Conservation (phyloP, 768 basidiomycete genomes). For the Stropharia rugosoannulata region DNA sequence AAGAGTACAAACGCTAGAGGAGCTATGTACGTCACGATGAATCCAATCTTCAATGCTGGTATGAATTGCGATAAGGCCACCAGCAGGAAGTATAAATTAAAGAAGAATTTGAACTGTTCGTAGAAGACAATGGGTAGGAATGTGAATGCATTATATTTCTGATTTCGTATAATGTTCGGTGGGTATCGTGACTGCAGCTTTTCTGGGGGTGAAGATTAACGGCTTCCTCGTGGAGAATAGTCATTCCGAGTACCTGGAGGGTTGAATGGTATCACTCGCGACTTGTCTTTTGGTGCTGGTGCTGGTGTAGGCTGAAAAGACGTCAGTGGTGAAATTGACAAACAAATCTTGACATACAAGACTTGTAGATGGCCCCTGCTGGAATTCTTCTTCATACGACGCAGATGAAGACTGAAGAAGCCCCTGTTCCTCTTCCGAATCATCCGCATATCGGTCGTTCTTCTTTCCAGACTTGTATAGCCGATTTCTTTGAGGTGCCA, state of each 20-base stretch:
- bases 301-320: slow-evolving; percentile 20
- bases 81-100: slow-evolving; percentile 97
- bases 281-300: slow-evolving; percentile 57
- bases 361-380: neutral
- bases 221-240: neutral
- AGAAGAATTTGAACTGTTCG: slow-evolving; percentile 99
- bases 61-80: slow-evolving; percentile 96
- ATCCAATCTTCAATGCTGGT: slow-evolving; percentile 94
- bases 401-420: slow-evolving; percentile 13
- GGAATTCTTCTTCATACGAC: slow-evolving; percentile 15
- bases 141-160: slow-evolving; percentile 97
- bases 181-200: slow-evolving; percentile 73
- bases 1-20: slow-evolving; percentile 93
- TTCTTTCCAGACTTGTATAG: slow-evolving; percentile 38
- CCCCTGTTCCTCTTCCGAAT: slow-evolving; percentile 51
- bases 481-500: slow-evolving; percentile 23
- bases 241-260: slow-evolving; percentile 49
- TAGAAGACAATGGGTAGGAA: slow-evolving; percentile 97
- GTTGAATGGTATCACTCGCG: slow-evolving; percentile 75
- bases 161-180: slow-evolving; percentile 92
- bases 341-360: neutral
- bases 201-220: slow-evolving; percentile 37
- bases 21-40: slow-evolving; percentile 93
- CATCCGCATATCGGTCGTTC: slow-evolving; percentile 58
- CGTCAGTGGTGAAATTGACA: neutral